phyloP scores from a whole-genome alignment of 2,329 filamentous ascomycete genomes.

The Fusarium sp. region DNA sequence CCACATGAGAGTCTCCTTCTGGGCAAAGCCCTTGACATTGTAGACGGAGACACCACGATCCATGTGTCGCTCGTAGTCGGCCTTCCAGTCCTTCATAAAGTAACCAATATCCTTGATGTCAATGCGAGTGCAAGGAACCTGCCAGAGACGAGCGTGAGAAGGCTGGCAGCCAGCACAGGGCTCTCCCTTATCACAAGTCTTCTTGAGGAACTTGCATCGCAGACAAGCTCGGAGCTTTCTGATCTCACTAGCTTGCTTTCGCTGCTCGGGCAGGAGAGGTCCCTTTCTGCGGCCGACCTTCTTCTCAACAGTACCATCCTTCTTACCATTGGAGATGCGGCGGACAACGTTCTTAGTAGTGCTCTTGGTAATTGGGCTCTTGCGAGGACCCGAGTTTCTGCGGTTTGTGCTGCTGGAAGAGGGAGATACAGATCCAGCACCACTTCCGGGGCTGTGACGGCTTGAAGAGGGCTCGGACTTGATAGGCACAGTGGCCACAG shows the following conservation, averaged over 20 bases:
- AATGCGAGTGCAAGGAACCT: slow-evolving; percentile 96
- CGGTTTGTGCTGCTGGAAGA: slow-evolving; percentile 74
- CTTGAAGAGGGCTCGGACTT: slow-evolving; percentile 68
- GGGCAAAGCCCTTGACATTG: slow-evolving; percentile 89
- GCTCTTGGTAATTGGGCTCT: slow-evolving; percentile 82
- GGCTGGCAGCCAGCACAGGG: slow-evolving; percentile 96
- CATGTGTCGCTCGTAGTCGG: slow-evolving; percentile 93
- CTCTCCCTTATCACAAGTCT: slow-evolving; percentile 98
- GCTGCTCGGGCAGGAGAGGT: slow-evolving; percentile 91
- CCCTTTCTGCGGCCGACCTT: slow-evolving; percentile 92
- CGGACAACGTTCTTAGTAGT: slow-evolving; percentile 86
- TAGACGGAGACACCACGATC: slow-evolving; percentile 89
- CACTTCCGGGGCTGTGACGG: slow-evolving; percentile 73
- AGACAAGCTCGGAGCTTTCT: slow-evolving; percentile 94
- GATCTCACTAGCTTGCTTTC: slow-evolving; percentile 97
- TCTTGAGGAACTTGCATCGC: slow-evolving; percentile 98
- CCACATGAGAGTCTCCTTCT: slow-evolving; percentile 82
- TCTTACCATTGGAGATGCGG: slow-evolving; percentile 83
- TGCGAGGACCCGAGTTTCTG: slow-evolving; percentile 78
- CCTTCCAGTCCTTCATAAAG: slow-evolving; percentile 99
- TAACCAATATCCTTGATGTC: slow-evolving; percentile 99
- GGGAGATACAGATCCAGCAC: slow-evolving; percentile 72
- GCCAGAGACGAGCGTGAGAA: slow-evolving; percentile 95
- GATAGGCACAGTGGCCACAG: slow-evolving; percentile 78
- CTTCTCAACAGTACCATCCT: slow-evolving; percentile 86